These are phyloP conservation scores for Coniella lustricola DNA, from an alignment of 2,329 filamentous ascomycete genomes.

Conservation along the genomic window DNA sequence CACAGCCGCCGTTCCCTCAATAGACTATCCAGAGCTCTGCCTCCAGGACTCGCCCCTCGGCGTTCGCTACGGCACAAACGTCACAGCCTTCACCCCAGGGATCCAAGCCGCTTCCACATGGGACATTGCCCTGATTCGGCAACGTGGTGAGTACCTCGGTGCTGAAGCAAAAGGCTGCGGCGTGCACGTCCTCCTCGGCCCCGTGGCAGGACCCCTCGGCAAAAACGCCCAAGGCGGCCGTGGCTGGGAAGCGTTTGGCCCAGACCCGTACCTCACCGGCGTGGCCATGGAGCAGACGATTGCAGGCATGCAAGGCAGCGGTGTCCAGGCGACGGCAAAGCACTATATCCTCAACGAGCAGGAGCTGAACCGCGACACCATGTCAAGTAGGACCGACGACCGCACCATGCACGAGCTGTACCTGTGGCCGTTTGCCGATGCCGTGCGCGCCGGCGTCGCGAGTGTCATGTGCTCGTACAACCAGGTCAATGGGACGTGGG, in stretches of 20 bases:
- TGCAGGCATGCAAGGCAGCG: constrained; percentile 45
- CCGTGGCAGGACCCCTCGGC: constrained; percentile 68
- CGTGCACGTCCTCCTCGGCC: constrained; percentile 68
- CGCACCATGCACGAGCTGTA: constrained; percentile 61
- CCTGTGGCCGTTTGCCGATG: constrained; percentile 63
- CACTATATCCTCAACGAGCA: constrained; percentile 67
- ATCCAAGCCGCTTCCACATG: constrained; percentile 74
- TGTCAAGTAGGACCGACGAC: constrained; percentile 54
- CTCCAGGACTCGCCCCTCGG: constrained; percentile 77
- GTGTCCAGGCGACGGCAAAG: constrained; percentile 47
- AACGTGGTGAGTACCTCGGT: constrained; percentile 62
- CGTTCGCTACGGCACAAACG: constrained; percentile 61
- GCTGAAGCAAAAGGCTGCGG: constrained; percentile 64
- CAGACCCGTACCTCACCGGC: constrained; percentile 68
- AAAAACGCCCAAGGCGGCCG: constrained; percentile 66
- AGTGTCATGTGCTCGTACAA: constrained; percentile 69
- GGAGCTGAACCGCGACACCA: constrained; percentile 49
- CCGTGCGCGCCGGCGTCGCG: constrained; percentile 57
- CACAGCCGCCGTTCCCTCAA: constrained; percentile 46
- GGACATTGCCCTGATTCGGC: constrained; percentile 67
- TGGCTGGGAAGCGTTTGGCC: constrained; percentile 79
- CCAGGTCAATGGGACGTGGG: constrained; percentile 61
- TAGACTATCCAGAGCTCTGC: constrained; percentile 66
- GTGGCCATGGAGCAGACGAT: constrained; percentile 56
- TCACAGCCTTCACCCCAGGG: constrained; percentile 72